Conservation (phyloP, 2,329 filamentous ascomycete species). For the Calonectria montana region DNA sequence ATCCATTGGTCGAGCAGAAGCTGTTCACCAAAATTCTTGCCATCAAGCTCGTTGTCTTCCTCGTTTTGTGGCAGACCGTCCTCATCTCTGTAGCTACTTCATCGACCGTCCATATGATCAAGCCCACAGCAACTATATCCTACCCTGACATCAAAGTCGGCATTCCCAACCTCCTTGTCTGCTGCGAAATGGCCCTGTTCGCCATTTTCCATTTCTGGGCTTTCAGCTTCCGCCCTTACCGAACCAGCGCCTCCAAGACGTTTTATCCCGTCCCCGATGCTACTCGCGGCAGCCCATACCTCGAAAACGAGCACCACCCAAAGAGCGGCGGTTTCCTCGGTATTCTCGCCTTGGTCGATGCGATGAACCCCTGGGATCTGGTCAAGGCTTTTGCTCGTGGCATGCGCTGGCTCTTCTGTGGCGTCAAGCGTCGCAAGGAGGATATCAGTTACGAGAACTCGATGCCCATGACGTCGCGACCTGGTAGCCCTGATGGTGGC, state of each 20-base stretch:
- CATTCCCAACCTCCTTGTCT: slow-evolving; percentile 81
- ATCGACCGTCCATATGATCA: slow-evolving; percentile 70
- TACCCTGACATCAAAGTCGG: slow-evolving; percentile 84
- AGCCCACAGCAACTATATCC: slow-evolving; percentile 70
- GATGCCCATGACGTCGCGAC: slow-evolving; percentile 43
- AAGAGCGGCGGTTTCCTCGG: slow-evolving; percentile 76
- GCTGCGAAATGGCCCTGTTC: slow-evolving; percentile 88
- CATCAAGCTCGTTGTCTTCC: slow-evolving; percentile 92
- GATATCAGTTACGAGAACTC: slow-evolving; percentile 59
- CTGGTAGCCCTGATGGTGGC: slow-evolving; percentile 39
- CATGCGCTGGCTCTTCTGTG: slow-evolving; percentile 84
- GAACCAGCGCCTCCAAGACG: slow-evolving; percentile 54
- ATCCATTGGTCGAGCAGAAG: slow-evolving; percentile 73
- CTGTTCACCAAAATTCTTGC: slow-evolving; percentile 85
- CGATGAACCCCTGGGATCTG: slow-evolving; percentile 85
- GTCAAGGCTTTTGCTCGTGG: slow-evolving; percentile 83
- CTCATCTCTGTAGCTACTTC: slow-evolving; percentile 61
- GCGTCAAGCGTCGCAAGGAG: slow-evolving; percentile 69
- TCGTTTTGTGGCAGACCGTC: slow-evolving; percentile 85
- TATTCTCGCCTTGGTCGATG: slow-evolving; percentile 73
- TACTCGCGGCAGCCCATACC: slow-evolving; percentile 52
- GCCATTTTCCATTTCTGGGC: slow-evolving; percentile 83
- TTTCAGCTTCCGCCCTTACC: slow-evolving; percentile 82
- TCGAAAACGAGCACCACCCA: slow-evolving; percentile 56
- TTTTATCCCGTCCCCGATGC: slow-evolving; percentile 60